Base-by-base conservation (phyloP, 129 eudicot species). In the Smallanthus sonchifolius region DNA sequence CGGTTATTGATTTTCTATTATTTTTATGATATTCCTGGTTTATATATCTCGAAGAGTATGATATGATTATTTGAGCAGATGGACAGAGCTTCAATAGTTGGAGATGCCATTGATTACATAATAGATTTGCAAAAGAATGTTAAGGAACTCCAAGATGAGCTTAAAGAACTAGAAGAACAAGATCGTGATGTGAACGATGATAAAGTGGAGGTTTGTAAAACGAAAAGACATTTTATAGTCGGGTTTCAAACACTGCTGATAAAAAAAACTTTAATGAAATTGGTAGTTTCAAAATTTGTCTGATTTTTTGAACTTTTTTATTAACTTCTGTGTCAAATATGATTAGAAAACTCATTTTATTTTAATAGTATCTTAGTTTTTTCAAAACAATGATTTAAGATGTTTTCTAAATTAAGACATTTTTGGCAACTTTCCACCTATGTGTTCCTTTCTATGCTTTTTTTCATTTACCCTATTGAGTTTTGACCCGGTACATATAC, bases 81-180 rank as follows among this genome's bases (percentile, higher is more conserved):
- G 97, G 87, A 91, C 76, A 83, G 45, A 61, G 86, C 85, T 72
- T 61, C 92, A 36, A 91, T 81, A 74, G 39, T 91, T 40, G 92
- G 85, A 72, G 97, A 91, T 85, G 92, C 97, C 39, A 44, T 80
- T 39, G 86, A 83, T 3, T 86, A 91, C 81, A 91, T 91, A 70
- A 54, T 70, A 70, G 97, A 86, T 60, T 70, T 91, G 72, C 40
- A 80, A 61, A 81, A 74, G 73, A 81, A 65, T 9, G 67, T 79
- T 2, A 56, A 72, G 24, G 76, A 68, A 4, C 87, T 81, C 44
- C 59, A 75, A 51, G 73, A 71, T 35, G 95, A 88, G 83, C 90
- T 86, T 39, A 77, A 37, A 47, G 81, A 54, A 54, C 63, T 81
- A 42, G 77, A 72, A 44, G 84, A 82, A 65, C 81, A 77, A 49